Evolutionary conservation across 495 filamentous ascomycete genomes (phyloP).

Genomic region (Penicillium tannophilum): DNA sequence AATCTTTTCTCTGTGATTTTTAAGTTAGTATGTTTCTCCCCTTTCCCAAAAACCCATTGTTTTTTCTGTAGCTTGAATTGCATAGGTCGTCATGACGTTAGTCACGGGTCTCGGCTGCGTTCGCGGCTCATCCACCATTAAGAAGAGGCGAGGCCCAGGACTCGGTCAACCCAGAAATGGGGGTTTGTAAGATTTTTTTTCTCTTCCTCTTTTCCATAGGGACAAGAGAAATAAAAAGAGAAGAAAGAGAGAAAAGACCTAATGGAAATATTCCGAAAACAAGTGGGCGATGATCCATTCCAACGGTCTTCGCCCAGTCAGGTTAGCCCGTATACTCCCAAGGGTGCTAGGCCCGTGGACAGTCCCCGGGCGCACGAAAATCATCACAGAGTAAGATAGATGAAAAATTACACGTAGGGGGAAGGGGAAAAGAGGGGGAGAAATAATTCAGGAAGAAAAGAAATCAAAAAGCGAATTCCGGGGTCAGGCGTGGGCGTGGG

Average conservation of each 20-base stretch:
- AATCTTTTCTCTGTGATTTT: background rate
- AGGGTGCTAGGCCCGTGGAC: conserved; percentile 8
- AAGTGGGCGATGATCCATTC: conserved; percentile 31
- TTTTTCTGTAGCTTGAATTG: background rate
- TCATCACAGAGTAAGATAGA: conserved; percentile 2
- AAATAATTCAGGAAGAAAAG: conserved; percentile 8
- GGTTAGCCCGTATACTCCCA: conserved; percentile 32
- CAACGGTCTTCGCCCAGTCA: conserved; percentile 35
- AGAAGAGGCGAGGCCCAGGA: conserved; percentile 1
- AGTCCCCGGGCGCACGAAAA: conserved; percentile 4
- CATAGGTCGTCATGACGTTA: conserved; percentile 11
- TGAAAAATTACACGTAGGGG: background rate
- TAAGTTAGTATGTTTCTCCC: conserved; percentile 1
- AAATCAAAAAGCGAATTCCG: conserved; percentile 16
- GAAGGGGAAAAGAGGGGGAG: conserved; percentile 4
- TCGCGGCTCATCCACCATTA: conserved; percentile 20
- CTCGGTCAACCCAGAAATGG: background rate
- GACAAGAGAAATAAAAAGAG: conserved; percentile 9
- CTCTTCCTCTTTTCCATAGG: background rate
- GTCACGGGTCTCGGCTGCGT: conserved; percentile 10
- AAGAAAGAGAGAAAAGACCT: conserved; percentile 4
- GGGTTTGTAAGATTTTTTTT: background rate
- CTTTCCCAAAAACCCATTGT: background rate
- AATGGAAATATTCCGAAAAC: background rate
- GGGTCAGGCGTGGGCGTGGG: conserved; percentile 29